These are phyloP conservation scores for Colletotrichum acutatum DNA, from an alignment of 2,329 filamentous ascomycete species.

Conservation along the genomic window DNA sequence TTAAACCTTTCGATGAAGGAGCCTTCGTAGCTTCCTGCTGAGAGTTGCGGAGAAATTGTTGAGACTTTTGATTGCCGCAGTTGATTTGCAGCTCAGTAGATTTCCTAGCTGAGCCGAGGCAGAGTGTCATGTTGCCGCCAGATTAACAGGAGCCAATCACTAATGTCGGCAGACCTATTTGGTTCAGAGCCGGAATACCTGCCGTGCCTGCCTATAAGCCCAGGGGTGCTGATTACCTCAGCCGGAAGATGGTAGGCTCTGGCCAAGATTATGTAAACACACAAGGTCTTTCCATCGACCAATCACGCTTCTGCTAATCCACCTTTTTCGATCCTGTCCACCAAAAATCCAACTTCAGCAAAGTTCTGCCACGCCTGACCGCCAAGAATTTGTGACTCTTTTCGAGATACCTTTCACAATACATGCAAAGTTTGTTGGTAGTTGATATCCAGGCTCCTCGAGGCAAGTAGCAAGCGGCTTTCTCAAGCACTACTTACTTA, in stretches of 20 bases:
- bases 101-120: conserved; percentile 8
- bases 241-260: background rate
- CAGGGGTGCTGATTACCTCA: background rate
- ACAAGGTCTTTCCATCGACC: background rate
- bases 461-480: background rate
- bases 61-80: background rate
- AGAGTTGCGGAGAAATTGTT: conserved; percentile 9
- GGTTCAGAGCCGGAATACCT: background rate
- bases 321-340: background rate
- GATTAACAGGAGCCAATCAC: background rate
- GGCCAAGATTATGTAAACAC: background rate
- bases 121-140: background rate
- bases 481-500: background rate
- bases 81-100: background rate
- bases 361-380: conserved; percentile 30
- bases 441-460: background rate
- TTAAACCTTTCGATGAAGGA: conserved; percentile 13
- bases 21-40: conserved; percentile 1
- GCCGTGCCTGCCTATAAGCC: background rate
- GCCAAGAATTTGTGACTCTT: conserved; percentile 25
- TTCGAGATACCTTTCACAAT: conserved; percentile 7
- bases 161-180: background rate
- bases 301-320: conserved; percentile 14
- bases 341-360: conserved; percentile 7
- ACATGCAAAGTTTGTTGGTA: background rate